A percentile compares a stretch with the other conserved stretches of the same genome.
phyloP scores from a whole-genome alignment of 176 grass and related monocot species.

The Triticum dicoccoides region DNA sequence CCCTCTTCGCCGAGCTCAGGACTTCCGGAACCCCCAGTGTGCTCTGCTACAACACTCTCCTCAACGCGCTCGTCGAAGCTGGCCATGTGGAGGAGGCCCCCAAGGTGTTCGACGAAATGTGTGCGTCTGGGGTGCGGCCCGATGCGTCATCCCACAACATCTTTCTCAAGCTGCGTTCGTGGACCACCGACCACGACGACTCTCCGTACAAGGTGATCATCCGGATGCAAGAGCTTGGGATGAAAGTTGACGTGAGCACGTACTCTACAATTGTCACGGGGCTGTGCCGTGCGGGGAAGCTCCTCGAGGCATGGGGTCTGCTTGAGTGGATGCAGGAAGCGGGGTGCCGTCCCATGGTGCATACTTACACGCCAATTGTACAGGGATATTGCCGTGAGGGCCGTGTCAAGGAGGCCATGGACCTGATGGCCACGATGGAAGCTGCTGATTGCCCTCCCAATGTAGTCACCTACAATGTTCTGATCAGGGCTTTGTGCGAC shows the following conservation, averaged over 20 bases:
- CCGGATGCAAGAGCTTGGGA: conserved; percentile 29
- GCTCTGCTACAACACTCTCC: conserved; percentile 78
- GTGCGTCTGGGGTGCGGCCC: conserved; percentile 25
- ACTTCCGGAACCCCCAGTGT: conserved; percentile 30
- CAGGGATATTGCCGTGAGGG: conserved; percentile 63
- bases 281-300: conserved; percentile 47
- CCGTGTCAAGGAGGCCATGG: conserved; percentile 57
- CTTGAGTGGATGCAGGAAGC: conserved; percentile 68
- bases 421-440: conserved; percentile 60
- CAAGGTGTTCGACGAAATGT: conserved; percentile 49
- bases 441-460: conserved; percentile 43
- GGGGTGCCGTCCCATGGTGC: conserved; percentile 44
- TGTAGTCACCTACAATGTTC: conserved; percentile 73
- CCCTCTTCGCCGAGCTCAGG: conserved; percentile 58
- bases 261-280: conserved; percentile 68
- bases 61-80: conserved; percentile 53
- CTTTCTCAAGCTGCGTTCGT: conserved; percentile 57
- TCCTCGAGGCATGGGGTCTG: conserved; percentile 57
- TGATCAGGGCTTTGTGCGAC: conserved; percentile 58
- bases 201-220: conserved; percentile 33
- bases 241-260: conserved; percentile 43
- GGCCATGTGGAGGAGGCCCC: conserved; percentile 36
- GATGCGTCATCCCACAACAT: conserved; percentile 62
- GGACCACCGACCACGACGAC: conserved; percentile 38
- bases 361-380: conserved; percentile 74